Percentiles rank a stretch among this genome's conserved stretches.
phyloP scores from a whole-genome alignment of 139 green algal species.

The Auxenochlorella pyrenoidosa region DNA sequence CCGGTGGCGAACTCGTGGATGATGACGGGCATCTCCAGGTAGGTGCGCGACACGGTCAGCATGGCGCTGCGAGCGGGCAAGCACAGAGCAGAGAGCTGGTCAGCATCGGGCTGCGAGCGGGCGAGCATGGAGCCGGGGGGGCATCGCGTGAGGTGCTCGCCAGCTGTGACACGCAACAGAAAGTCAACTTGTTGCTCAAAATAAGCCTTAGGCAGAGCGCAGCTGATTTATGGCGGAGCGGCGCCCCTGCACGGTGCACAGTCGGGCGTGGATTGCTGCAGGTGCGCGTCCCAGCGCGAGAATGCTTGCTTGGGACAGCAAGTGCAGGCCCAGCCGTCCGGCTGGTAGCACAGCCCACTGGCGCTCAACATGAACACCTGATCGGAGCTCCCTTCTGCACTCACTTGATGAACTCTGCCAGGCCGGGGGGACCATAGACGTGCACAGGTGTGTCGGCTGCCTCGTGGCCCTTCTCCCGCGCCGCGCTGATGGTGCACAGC shows the following conservation, averaged over 20 bases:
- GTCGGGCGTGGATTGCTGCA: no score
- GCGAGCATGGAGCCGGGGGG: neutral
- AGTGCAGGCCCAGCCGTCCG: neutral
- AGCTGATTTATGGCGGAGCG: neutral
- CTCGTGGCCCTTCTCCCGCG: slow-evolving; percentile 69
- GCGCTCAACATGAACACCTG: neutral
- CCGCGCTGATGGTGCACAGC: slow-evolving; percentile 75
- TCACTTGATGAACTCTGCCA: slow-evolving; percentile 70
- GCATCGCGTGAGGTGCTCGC: no score
- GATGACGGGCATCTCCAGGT: slow-evolving; percentile 78
- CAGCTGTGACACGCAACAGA: no score
- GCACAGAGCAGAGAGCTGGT: neutral
- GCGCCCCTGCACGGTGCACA: neutral
- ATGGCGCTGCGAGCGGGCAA: slow-evolving; percentile 45
- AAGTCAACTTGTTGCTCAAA: neutral
- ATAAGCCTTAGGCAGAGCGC: neutral
- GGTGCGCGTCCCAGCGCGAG: no score
- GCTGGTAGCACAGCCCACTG: no score
- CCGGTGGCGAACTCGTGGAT: slow-evolving; percentile 73
- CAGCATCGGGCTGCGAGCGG: neutral
- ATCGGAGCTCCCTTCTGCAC: neutral
- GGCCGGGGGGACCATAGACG: slow-evolving; percentile 81
- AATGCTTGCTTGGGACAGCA: neutral
- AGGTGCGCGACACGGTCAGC: slow-evolving; percentile 76
- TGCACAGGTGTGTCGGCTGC: slow-evolving; percentile 82